Evolutionary conservation across 352 stramenopile species (phyloP).

Genomic region (Phytophthora syringae): DNA sequence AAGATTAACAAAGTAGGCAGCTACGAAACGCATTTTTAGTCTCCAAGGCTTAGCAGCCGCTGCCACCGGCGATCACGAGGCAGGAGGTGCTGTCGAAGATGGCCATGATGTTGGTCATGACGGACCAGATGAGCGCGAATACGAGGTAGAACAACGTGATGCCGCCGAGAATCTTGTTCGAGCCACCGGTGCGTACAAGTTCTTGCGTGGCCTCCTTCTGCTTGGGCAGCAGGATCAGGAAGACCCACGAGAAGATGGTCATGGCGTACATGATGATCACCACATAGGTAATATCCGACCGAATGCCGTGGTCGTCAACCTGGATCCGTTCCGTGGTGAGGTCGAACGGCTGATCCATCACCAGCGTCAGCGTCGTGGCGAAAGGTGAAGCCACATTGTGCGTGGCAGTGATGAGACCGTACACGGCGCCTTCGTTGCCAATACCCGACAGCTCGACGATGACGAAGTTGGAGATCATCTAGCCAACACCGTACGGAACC

Average conservation of each 20-base stretch:
- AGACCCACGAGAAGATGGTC: slow-evolving; percentile 39
- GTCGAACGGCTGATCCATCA: slow-evolving; percentile 45
- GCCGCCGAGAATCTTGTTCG: slow-evolving; percentile 34
- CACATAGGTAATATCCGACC: slow-evolving; percentile 45
- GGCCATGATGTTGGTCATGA: slow-evolving; percentile 40
- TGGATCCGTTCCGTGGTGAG: slow-evolving; percentile 36
- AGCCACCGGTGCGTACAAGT: slow-evolving; percentile 35
- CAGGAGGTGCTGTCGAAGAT: slow-evolving; percentile 38
- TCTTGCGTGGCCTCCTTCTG: slow-evolving; percentile 44
- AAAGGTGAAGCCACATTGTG: slow-evolving; percentile 42
- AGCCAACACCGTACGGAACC: slow-evolving; percentile 44
- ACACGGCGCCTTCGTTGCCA: slow-evolving; percentile 53
- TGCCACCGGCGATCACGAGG: slow-evolving; percentile 45
- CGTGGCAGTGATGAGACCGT: slow-evolving; percentile 46
- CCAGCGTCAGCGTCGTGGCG: slow-evolving; percentile 34
- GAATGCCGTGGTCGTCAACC: slow-evolving; percentile 34
- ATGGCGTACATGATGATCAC: slow-evolving; percentile 48
- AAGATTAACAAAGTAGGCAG: slow-evolving; percentile 16
- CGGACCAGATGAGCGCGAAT: slow-evolving; percentile 38
- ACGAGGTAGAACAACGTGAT: slow-evolving; percentile 41
- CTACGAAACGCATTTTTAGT: slow-evolving; percentile 22
- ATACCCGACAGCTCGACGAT: slow-evolving; percentile 45
- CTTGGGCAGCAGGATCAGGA: slow-evolving; percentile 32
- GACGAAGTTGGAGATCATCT: slow-evolving; percentile 50
- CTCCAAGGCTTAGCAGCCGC: slow-evolving; percentile 35